Base-by-base conservation (phyloP, 2,329 filamentous ascomycete genomes). In the Dactylellina parvicollis region DNA sequence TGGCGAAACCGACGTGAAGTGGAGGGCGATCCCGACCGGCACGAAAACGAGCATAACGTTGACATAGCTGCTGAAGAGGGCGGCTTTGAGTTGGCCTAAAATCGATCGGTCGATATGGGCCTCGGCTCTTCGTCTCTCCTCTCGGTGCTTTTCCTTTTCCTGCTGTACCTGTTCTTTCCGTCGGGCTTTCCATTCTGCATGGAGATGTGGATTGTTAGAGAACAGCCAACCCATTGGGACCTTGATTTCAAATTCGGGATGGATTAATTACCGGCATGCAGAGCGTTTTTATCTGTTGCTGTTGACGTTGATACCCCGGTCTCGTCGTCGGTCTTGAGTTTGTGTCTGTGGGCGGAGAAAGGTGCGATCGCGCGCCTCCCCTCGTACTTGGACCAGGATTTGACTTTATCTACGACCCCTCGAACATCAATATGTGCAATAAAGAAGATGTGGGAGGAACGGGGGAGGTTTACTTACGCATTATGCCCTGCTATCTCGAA, bases 41-140 rank as follows among this genome's bases (percentile, higher is more conserved):
- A 91, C 92, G 20, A 89, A 88, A 14, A 96, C 57, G 20, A 96
- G 83, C 24, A 97, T 82, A 22, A 96, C 79, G 79, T 97, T 97
- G 82, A 96, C 90, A 87, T 91, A 96, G 0, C 91, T 95, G 77
- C 87, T 89, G 76, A 96, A 86, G 2, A 96, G 77, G 0, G 92
- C 92, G 16, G 90, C 87, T 76, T 88, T 87, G 52, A 93, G 80
- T 80, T 93, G 90, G 77, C 89, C 88, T 71, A 81, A 81, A 7
- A 86, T 78, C 0, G 88, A 89, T 70, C 86, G 90, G 1, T 85
- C 70, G 8, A 74, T 50, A 26, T 72, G 67, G n/a, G 70, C 30
- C 42, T 74, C 62, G 1, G 62, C 70, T 30, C 56, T 32, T 30
- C 46, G 47, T 40, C 67, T 52, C 9, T 74, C 61, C 14, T 61